Base-by-base conservation (phyloP, 2,329 filamentous ascomycete species). In the Fusarium irregulare region DNA sequence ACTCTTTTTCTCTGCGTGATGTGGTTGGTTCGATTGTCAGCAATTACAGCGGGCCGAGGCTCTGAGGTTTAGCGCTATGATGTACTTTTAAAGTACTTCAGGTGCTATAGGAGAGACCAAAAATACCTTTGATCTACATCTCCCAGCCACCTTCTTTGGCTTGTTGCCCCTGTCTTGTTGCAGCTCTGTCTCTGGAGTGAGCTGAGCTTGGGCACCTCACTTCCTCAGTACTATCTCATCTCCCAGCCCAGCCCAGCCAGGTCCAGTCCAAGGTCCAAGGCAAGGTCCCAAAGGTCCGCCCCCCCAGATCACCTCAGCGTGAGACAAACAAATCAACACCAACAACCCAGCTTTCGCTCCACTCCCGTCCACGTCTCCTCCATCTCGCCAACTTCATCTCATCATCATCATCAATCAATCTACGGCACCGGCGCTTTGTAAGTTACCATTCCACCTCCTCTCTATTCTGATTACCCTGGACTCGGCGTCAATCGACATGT, bases 311-410 rank as follows among this genome's bases (percentile, higher is more conserved):
- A 64, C 49, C 60, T 58, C 66, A 66, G 54, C 62, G 57, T 51
- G 62, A 70, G 66, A 67, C 63, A 69, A 64, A 50, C 68, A 70
- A 68, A 71, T 68, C 68, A 68, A 71, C 64, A 70, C 67, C 67
- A 71, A 56, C 66, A 53, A 53, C 66, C 63, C 60, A 66, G 69
- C 61, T 58, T 67, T 56, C 62, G 67, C 68, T 71, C 68, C 68
- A 71, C 68, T 66, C 63, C 50, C 62, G 46, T 64, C 60, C 62
- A 71, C 64, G 58, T 68, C 68, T 71, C 54, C 68, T 55, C 68
- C 67, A 71, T 70, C 67, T 68, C 62, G 41, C 56, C 68, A 68
- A 68, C 67, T 68, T 71, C 68, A 70, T 71, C 68, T 65, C 44
- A 71, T 62, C 67, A 70, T 55, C 64, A 64, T 42, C 50, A 60